Conservation (phyloP, 768 basidiomycete species). For the Leccinum boreale region DNA sequence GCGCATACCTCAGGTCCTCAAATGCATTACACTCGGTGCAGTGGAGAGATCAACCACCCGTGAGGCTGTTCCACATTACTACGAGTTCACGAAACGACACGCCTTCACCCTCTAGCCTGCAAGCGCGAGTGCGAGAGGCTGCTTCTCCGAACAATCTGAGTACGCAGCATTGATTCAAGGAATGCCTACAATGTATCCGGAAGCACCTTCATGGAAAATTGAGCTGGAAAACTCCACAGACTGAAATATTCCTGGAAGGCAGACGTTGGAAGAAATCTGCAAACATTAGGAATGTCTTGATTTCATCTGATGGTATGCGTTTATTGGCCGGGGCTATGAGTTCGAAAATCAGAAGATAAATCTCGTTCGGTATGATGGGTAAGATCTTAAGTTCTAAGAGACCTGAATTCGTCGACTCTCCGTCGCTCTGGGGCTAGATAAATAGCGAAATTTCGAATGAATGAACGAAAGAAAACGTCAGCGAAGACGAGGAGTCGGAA, state of each 20-base stretch:
- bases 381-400: too few species aligned
- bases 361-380: too few species aligned
- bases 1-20: background rate
- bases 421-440: background rate
- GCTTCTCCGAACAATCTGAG: background rate
- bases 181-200: background rate
- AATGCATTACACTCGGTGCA: background rate
- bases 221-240: background rate
- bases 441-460: background rate
- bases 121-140: background rate
- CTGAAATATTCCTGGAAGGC: background rate
- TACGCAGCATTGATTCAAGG: background rate
- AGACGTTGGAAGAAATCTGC: background rate
- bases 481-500: too few species aligned
- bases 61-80: background rate
- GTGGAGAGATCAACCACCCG: background rate
- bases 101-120: background rate
- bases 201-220: background rate
- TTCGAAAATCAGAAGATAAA: too few species aligned
- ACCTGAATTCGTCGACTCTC: background rate
- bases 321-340: too few species aligned
- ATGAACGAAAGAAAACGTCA: too few species aligned
- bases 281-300: too few species aligned
- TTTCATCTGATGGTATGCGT: too few species aligned
- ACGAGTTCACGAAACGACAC: background rate